A percentile compares a stretch with the other conserved stretches of the same genome.
These are phyloP conservation scores for Cenchrus americanus DNA, from an alignment of 176 grass and related monocot genomes.

Conservation along the genomic window DNA sequence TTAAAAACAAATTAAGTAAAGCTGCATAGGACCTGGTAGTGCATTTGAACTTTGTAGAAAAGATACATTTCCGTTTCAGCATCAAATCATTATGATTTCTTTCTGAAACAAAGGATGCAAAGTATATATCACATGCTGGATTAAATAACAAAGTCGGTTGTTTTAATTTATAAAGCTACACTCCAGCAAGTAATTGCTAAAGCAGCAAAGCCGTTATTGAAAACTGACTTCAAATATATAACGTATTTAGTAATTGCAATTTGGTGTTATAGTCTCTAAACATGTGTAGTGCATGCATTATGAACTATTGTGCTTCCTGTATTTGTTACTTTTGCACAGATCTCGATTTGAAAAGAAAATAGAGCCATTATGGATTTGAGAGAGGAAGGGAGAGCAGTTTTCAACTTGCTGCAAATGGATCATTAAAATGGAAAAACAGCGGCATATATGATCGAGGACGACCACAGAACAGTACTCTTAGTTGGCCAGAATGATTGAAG, in stretches of 20 bases:
- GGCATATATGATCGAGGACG: neutral
- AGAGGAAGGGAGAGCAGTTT: neutral
- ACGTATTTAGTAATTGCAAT: neutral
- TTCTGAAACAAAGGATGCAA: neutral
- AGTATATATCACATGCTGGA: neutral
- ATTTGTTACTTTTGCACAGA: neutral
- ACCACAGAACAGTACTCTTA: neutral
- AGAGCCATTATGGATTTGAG: neutral
- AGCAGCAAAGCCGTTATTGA: neutral
- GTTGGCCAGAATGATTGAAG: neutral
- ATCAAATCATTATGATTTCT: neutral
- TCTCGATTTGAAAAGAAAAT: neutral
- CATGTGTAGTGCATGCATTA: neutral
- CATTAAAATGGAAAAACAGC: conserved; percentile 15
- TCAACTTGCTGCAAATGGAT: neutral
- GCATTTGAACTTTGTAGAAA: neutral
- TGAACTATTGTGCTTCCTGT: neutral
- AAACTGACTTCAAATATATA: neutral
- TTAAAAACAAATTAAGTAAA: neutral
- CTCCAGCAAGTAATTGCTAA: neutral
- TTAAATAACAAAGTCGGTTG: neutral
- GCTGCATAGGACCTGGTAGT: neutral
- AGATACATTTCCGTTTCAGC: neutral
- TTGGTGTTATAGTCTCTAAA: neutral
- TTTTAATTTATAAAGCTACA: neutral